Evolutionary conservation across 192 early-diverging fungal species (phyloP), one percentile per base, ranked within the genome.

Genomic region (Linnemannia elongata): DNA sequence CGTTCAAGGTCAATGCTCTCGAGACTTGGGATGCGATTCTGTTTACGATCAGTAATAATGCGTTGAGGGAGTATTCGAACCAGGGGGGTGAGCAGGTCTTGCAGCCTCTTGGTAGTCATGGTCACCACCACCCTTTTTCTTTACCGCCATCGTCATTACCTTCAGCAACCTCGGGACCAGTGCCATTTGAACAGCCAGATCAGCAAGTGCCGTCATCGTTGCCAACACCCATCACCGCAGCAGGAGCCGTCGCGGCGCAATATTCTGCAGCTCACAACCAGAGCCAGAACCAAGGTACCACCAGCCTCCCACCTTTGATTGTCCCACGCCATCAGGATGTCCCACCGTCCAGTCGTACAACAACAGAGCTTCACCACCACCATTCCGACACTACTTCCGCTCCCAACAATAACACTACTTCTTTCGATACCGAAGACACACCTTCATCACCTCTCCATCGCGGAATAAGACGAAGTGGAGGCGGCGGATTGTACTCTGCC

Each of bases 1-100:
- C 88, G 54, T 95, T 95, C 77, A 94, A 93, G 73, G 71, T 77
- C 27, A 91, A 95, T 86, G 95, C 95, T 2, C 85, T 95, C 45
- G 95, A 95, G 72, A 72, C 86, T 5, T 82, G 80, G 45, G 95
- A 95, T 68, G 91, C 94, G 3, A 91, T 94, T 15, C 78, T 95
- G 72, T 95, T 95, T 60, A 92, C 92, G 2, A 91, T 95, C 33
- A 85, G 80, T 54, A 39, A 81, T 22, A 87, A 75, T 72, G 84
- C 84, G 0, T 22, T 87, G 1, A 54, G 75, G 3, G 84, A 87
- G 49, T 77, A 87, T 72, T 47, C 82, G 24, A 52, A 18, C 72
- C 75, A 52, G 44, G 76, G 35, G 17, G 52, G 52, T 7, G 45
- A 68, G 72, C 78, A 74, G n/a, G 39, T 66, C 60, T 66, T 66